These are phyloP conservation scores for Craterostigma plantagineum DNA, from an alignment of 257 asterid genomes.

Conservation along the genomic window DNA sequence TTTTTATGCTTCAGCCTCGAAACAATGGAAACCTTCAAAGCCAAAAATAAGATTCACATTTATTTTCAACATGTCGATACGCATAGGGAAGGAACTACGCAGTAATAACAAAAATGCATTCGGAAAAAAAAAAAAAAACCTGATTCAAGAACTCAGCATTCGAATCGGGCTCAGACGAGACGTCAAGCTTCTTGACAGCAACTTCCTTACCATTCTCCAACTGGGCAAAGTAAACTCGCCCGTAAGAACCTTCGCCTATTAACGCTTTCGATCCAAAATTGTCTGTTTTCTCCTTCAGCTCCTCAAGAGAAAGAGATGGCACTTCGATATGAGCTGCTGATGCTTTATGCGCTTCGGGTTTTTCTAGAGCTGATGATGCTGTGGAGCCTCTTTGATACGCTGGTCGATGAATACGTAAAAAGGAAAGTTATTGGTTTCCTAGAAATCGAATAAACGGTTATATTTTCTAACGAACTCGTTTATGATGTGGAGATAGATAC, in stretches of 20 bases:
- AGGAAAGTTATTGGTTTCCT: no score
- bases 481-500: no score
- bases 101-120: neutral
- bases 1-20: slow-evolving; percentile 85
- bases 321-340: slow-evolving; percentile 63
- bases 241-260: slow-evolving; percentile 89
- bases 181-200: slow-evolving; percentile 94
- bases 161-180: slow-evolving; percentile 84
- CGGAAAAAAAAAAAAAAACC: slow-evolving; percentile 35
- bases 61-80: slow-evolving; percentile 11
- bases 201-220: slow-evolving; percentile 53
- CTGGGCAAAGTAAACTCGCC: slow-evolving; percentile 71
- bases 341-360: slow-evolving; percentile 43
- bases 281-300: slow-evolving; percentile 68
- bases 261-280: slow-evolving; percentile 73
- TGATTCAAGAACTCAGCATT: slow-evolving; percentile 76
- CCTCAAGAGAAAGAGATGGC: slow-evolving; percentile 56
- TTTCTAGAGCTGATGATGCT: slow-evolving; percentile 36
- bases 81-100: slow-evolving; percentile 4
- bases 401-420: slow-evolving; percentile 8
- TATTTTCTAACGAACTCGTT: no score
- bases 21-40: slow-evolving; percentile 72
- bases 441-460: no score
- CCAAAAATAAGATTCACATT: slow-evolving; percentile 4
- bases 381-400: slow-evolving; percentile 48